phyloP scores from a whole-genome alignment of 352 stramenopile genomes.

The Globisporangium iwayamae region DNA sequence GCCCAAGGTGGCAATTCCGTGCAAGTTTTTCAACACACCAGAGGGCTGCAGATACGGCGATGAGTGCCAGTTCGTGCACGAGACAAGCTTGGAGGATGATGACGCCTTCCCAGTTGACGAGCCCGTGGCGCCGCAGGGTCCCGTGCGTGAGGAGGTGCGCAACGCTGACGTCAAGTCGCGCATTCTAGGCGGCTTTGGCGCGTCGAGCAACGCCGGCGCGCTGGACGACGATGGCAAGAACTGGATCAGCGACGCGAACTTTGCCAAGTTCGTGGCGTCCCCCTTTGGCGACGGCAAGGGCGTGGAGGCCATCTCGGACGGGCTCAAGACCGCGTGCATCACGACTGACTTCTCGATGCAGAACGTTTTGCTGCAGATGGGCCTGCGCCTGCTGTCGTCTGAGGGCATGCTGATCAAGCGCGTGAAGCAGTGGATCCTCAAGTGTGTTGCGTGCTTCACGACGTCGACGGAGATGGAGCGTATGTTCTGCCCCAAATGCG shows the following conservation, averaged over 20 bases:
- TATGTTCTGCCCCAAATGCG: conserved; percentile 97
- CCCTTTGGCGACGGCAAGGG: conserved; percentile 75
- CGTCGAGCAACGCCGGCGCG: conserved; percentile 71
- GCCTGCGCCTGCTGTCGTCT: conserved; percentile 68
- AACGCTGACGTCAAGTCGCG: conserved; percentile 84
- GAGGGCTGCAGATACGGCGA: conserved; percentile 74
- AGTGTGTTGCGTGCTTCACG: conserved; percentile 96
- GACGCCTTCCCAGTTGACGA: conserved; percentile 15
- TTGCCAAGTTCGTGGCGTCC: conserved; percentile 52
- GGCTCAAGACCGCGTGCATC: conserved; percentile 69
- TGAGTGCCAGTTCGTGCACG: conserved; percentile 68
- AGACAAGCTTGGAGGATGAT: conserved; percentile 29
- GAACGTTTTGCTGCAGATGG: conserved; percentile 90
- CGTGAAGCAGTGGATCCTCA: conserved; percentile 95
- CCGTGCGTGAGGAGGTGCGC: conserved; percentile 50
- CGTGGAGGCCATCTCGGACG: conserved; percentile 52
- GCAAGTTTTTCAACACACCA: conserved; percentile 70
- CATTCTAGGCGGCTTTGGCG: conserved; percentile 80
- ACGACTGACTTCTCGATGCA: conserved; percentile 90
- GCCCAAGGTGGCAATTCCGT: conserved; percentile 73
- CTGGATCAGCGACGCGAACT: conserved; percentile 78
- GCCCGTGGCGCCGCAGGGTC: conserved; percentile 21
- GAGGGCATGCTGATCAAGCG: conserved; percentile 87
- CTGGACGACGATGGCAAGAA: conserved; percentile 86
- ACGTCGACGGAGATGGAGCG: conserved; percentile 91